phyloP scores from a whole-genome alignment of 805 yeast species.

The Zygosaccharomyces bailii region DNA sequence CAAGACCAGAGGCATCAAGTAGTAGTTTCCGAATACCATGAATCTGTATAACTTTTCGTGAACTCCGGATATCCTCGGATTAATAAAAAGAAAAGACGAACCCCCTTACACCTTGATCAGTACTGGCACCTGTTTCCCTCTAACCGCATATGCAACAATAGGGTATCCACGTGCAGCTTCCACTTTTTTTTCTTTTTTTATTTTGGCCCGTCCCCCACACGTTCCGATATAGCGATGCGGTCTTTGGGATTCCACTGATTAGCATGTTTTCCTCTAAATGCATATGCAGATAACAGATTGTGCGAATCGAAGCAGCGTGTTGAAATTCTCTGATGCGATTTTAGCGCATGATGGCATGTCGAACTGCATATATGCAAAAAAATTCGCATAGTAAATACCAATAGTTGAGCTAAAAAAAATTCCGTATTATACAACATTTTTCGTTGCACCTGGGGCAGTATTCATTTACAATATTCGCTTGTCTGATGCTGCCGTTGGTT shows the following conservation, averaged over 20 bases:
- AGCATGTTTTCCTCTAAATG: constrained; percentile 13
- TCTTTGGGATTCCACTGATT: background rate
- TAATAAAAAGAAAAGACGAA: background rate
- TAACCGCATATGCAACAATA: constrained; percentile 6
- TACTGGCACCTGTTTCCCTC: constrained; percentile 1
- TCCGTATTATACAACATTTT: background rate
- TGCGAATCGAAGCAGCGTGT: background rate
- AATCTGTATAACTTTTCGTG: background rate
- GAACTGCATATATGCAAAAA: constrained; percentile 1
- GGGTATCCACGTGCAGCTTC: background rate
- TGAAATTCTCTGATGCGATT: constrained; percentile 4
- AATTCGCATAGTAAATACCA: background rate
- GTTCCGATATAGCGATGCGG: background rate
- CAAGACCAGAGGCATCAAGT: constrained; percentile 36
- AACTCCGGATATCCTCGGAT: background rate
- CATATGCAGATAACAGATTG: constrained; percentile 12
- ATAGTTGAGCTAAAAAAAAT: constrained; percentile 4
- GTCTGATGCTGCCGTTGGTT: constrained; percentile 1
- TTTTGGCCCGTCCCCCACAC: background rate
- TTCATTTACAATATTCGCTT: background rate
- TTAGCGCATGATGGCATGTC: constrained; percentile 3
- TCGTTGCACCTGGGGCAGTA: background rate
- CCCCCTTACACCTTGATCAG: background rate
- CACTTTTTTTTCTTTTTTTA: background rate
- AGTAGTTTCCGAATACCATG: background rate